phyloP scores from a whole-genome alignment of 139 green algal genomes.

The Deuterostichococcus epilithicus region DNA sequence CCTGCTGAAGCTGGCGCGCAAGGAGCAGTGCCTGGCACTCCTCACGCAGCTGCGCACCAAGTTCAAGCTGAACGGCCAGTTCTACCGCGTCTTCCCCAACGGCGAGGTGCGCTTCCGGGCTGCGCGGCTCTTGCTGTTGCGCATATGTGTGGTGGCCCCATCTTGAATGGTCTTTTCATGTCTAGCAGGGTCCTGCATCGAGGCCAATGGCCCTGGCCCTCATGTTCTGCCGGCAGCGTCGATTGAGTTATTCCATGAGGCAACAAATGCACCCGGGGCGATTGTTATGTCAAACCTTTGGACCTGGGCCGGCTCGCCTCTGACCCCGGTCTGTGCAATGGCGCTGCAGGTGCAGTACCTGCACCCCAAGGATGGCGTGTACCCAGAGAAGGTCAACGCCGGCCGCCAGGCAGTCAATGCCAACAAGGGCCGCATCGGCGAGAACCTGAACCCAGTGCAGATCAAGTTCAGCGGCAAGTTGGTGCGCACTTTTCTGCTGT shows the following conservation, averaged over 20 bases:
- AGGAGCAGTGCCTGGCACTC: slow-evolving; percentile 98
- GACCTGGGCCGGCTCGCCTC: too few species aligned
- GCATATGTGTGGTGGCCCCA: too few species aligned
- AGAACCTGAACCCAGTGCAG: slow-evolving; percentile 88
- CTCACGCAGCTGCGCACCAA: slow-evolving; percentile 94
- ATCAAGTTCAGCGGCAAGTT: slow-evolving; percentile 93
- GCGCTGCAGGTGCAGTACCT: slow-evolving; percentile 93
- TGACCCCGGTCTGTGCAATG: background rate
- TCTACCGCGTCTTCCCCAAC: slow-evolving; percentile 94
- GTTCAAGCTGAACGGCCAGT: slow-evolving; percentile 89
- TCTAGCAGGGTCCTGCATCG: too few species aligned
- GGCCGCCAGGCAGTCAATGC: slow-evolving; percentile 81
- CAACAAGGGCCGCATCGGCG: slow-evolving; percentile 91
- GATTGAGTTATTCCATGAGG: too few species aligned
- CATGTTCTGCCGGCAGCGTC: too few species aligned
- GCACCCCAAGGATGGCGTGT: slow-evolving; percentile 97
- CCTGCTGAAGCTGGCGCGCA: slow-evolving; percentile 97
- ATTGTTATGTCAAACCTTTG: too few species aligned
- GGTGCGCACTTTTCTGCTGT: too few species aligned
- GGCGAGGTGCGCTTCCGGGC: slow-evolving; percentile 31
- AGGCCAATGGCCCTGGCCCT: too few species aligned
- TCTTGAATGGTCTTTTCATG: too few species aligned
- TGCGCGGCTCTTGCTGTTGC: too few species aligned
- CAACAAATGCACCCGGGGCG: too few species aligned
- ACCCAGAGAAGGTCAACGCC: slow-evolving; percentile 99